Evolutionary conservation across 345 rosid genomes (phyloP), one percentile per base, ranked within the genome.

Genomic region (Lepidium didymum): DNA sequence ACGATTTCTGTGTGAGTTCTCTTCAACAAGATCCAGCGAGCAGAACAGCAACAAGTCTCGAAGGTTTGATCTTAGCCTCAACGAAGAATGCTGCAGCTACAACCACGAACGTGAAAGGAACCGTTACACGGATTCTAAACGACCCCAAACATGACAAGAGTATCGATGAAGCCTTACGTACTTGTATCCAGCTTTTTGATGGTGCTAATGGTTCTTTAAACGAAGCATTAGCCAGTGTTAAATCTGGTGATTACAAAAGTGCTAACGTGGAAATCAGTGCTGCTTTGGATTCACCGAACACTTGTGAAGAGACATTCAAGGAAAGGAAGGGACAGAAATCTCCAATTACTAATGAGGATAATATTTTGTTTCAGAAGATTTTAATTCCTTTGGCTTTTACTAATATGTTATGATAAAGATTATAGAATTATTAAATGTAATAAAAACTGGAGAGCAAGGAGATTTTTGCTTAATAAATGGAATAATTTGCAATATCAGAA

Each of bases 361-460:
- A 12, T 10, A 3, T 8, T 25, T 79, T 86, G 74, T 56, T 64
- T 46, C 75, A 79, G 29, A 25, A 77, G 62, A 49, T 64, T 29
- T 80, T 76, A 19, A 69, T 82, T 36, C 14, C 75, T 45, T 81
- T 86, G 37, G 75, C 87, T 56, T 78, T 84, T 66, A 56, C 81
- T 3, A 62, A 11, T 25, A 72, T 82, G 88, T 21, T 78, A 4
- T 18, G 7, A 53, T 27, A 4, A 6, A 27, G 5, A 4, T 27
- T 27, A 27, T 14, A 10, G n/a, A 45, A 13, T 4, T 9, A 7
- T 25, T 14, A 7, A 27, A 5, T 27, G 6, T 27, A 29, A 9
- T 41, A 14, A 6, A 46, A 4, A 10, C 7, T 46, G 19, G 29
- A 11, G 5, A 5, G 52, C 7, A 56, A 35, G 18, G 10, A 34